These are phyloP conservation scores for Aspergillus pseudotamarii DNA, from an alignment of 2,329 filamentous ascomycete species.

Conservation along the genomic window DNA sequence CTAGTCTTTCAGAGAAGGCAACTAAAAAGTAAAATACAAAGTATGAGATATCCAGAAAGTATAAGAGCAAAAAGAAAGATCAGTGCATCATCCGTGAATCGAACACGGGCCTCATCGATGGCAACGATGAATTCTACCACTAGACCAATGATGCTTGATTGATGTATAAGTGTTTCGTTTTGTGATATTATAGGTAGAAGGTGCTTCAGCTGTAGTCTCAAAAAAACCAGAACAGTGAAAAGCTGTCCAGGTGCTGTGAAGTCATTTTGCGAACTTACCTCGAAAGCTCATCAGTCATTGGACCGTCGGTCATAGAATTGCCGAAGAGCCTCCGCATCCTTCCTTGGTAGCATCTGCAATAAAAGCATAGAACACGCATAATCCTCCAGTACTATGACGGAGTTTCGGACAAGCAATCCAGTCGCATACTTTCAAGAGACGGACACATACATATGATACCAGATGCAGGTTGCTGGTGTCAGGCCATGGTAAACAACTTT, in stretches of 20 bases:
- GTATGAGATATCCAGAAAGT: not conserved
- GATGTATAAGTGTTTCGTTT: not conserved
- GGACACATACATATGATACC: not conserved
- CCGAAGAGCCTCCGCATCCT: not conserved
- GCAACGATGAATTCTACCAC: constrained; percentile 51
- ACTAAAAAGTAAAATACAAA: not conserved
- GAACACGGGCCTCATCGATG: constrained; percentile 52
- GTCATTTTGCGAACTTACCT: not conserved
- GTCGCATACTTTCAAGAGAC: not conserved
- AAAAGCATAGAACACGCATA: not conserved
- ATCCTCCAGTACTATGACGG: not conserved
- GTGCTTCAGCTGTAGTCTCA: not conserved
- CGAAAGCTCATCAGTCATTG: not conserved
- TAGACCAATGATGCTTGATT: constrained; percentile 46
- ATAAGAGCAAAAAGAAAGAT: not conserved
- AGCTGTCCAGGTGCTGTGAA: too few relatives aligned
- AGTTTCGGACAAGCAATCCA: not conserved
- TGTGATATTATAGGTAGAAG: not conserved
- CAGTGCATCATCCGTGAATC: constrained; percentile 50
- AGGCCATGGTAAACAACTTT: not conserved
- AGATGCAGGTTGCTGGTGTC: not conserved
- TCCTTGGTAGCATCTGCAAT: not conserved
- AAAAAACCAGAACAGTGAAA: not conserved
- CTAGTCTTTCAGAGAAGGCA: not conserved
- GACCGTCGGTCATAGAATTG: not conserved